Evolutionary conservation across 179 eudicot genomes (phyloP).

Genomic region (Beta lomatogona): DNA sequence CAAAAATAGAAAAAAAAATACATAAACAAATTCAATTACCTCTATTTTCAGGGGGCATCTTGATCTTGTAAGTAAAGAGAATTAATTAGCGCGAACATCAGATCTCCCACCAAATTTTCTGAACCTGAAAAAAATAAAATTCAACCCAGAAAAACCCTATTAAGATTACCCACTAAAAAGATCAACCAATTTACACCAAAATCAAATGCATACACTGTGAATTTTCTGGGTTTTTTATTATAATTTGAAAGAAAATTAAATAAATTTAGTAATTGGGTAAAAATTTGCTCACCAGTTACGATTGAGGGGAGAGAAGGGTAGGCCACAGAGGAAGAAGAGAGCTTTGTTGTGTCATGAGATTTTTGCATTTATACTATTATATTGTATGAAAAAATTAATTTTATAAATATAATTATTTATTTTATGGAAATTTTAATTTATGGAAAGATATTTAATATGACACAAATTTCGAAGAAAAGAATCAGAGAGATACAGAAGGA

Average conservation of each 20-base stretch:
- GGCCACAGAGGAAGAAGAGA: constrained; percentile 29
- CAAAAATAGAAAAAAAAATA: not conserved
- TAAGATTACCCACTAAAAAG: constrained; percentile 1
- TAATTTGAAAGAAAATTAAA: not conserved
- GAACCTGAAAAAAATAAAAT: constrained; percentile 25
- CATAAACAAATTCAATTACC: constrained; percentile 30
- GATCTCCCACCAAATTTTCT: constrained; percentile 49
- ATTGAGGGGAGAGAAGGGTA: constrained; percentile 30
- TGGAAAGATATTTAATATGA: not conserved
- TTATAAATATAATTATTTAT: not conserved
- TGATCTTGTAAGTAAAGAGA: constrained; percentile 46
- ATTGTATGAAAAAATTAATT: not conserved
- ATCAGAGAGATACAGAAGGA: not conserved
- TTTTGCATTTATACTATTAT: constrained; percentile 19
- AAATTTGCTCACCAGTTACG: constrained; percentile 37
- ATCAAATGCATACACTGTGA: not conserved
- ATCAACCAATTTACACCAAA: constrained; percentile 10
- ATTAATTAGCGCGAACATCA: constrained; percentile 62
- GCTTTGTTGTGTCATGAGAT: constrained; percentile 18
- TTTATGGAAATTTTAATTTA: not conserved
- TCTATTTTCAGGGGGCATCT: constrained; percentile 51
- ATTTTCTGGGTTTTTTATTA: constrained; percentile 7
- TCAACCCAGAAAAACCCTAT: constrained; percentile 32
- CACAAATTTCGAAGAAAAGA: constrained; percentile 12
- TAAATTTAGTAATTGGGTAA: not conserved